Conservation (phyloP, 2,329 filamentous ascomycete genomes). For the Ciborinia camelliae region DNA sequence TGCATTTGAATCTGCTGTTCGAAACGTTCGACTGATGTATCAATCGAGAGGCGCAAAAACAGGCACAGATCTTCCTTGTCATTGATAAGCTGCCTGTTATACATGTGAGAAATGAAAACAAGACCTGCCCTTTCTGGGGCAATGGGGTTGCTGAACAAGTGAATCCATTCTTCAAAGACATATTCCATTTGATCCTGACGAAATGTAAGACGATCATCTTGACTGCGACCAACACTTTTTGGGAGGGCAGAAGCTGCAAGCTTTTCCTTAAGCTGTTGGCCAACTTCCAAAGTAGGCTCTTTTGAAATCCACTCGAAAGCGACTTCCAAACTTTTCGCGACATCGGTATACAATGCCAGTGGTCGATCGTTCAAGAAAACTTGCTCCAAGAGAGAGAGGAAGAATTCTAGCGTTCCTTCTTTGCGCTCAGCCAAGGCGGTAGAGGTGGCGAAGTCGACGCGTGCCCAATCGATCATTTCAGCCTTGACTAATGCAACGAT, state of each 20-base stretch:
- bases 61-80: slow-evolving; percentile 71
- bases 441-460: slow-evolving; percentile 68
- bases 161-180: slow-evolving; percentile 92
- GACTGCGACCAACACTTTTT: slow-evolving; percentile 51
- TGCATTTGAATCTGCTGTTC: slow-evolving; percentile 64
- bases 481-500: slow-evolving; percentile 56
- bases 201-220: slow-evolving; percentile 54
- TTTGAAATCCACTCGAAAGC: slow-evolving; percentile 79
- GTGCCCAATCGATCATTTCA: slow-evolving; percentile 59
- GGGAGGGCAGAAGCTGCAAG: slow-evolving; percentile 53
- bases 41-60: slow-evolving; percentile 79
- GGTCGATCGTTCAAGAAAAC: slow-evolving; percentile 76
- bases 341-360: slow-evolving; percentile 77
- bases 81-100: slow-evolving; percentile 68
- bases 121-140: slow-evolving; percentile 67
- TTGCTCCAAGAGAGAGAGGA: slow-evolving; percentile 76
- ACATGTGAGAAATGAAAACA: slow-evolving; percentile 81
- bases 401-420: slow-evolving; percentile 69
- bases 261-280: slow-evolving; percentile 67
- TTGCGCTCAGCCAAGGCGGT: slow-evolving; percentile 70
- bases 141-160: slow-evolving; percentile 73
- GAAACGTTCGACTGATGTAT: slow-evolving; percentile 73
- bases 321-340: slow-evolving; percentile 75
- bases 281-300: slow-evolving; percentile 62
- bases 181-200: slow-evolving; percentile 87